Evolutionary conservation across 495 filamentous ascomycete genomes (phyloP), one percentile per base, ranked within the genome.

Genomic region (Neurospora sp.): DNA sequence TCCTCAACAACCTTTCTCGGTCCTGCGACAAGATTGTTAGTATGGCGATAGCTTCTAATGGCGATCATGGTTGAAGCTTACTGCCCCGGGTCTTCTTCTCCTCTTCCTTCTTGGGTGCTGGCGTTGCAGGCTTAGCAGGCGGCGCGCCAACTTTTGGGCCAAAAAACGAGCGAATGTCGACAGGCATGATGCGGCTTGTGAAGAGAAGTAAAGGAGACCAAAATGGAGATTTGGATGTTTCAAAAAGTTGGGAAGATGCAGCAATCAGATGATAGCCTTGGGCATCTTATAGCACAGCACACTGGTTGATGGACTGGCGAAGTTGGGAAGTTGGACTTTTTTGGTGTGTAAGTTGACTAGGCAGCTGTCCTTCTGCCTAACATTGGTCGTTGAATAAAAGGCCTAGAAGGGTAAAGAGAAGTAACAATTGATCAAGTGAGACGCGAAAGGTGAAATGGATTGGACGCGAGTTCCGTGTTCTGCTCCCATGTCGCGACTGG

Each of bases 101-200:
- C 65, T 83, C 83, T 68, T 82, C 80, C 71, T 87, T 85, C 78
- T 85, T 86, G 40, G 81, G 74, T 68, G 82, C 79, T 73, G 87
- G 83, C 72, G 81, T 73, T 68, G 81, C 79, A 72, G 87, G 83
- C 73, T 89, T 86, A 31, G 84, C 74, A 38, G 82, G 78, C 38
- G 79, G 72, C 18, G 79, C 79, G 71, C 83, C 83, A 20, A 85
- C 86, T 75, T 88, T 90, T 40, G 88, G 86, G 18, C 88, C 88
- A 81, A 97, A 96, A 77, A 95, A 97, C 75, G 82, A 90, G 70
- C 93, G 85, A 73, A 96, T 96, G 84, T 96, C 93, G 73, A 27
- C 14, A 18, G 92, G 87, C 92, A 93, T 94, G 44, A 45, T 75
- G 53, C 0, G 6, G 1, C 31, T 35, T 35, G 12, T 35, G 27